Base-by-base conservation (phyloP, 768 basidiomycete species). In the Pleurotus ostreatus region DNA sequence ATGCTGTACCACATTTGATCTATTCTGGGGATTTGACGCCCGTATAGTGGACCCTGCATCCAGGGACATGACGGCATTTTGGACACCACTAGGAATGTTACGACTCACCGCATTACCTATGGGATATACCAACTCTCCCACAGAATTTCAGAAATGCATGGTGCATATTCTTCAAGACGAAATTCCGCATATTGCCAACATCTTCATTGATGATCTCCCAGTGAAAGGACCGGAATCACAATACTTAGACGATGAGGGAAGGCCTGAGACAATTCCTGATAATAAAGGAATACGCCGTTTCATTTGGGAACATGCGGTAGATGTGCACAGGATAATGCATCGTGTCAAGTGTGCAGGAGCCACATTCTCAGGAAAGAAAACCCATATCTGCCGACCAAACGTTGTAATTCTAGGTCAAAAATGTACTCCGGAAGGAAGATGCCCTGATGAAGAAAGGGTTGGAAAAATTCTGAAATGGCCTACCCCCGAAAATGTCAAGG, bases 71-170 rank as follows among this genome's bases (percentile, higher is more conserved):
- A 78, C 76, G 0, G 70, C 72, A 0, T 79, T 78, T 56, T 64
- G 68, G 55, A 75, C 70, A 0, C 75, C 73, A 0, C 59, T 74
- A 4, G 72, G 75, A 1, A 59, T 67, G 0, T 53, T 74, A 0
- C 64, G 65, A 0, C 62, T 78, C 0, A 72, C 68, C 0, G 66
- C 63, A 0, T 44, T 80, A 0, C 76, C 73, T 0, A 73, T 68
- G 57, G 79, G 77, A 0, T 74, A 64, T 41, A 77, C 76, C 0
- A 78, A 78, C 22, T 71, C 64, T 0, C 66, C 63, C 1, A 52
- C 59, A 2, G 66, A 64, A 58, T 74, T 69, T 40, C 71, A 74
- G 34, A 64, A 68, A 22, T 63, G 66, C 41, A 67, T 71, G 59
- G 61, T 61, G 0, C 71, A 71, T 22, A 58, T 77, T 2, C 37